A percentile compares a stretch with the other conserved stretches of the same genome.
Evolutionary conservation across 2,329 filamentous ascomycete species (phyloP).

Genomic region (Bipolaris zeicola): DNA sequence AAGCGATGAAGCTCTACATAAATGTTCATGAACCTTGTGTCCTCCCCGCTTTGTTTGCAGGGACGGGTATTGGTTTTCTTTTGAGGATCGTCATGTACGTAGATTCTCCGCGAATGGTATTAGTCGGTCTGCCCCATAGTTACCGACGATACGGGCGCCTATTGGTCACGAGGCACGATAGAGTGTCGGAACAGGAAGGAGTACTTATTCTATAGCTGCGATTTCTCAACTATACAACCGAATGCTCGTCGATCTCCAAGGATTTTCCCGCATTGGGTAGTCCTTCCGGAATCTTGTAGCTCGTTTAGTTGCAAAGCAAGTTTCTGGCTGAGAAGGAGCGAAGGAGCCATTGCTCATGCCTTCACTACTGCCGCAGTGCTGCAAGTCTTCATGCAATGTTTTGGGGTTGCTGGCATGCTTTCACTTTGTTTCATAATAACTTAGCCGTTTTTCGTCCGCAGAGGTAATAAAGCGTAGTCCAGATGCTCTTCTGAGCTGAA

Average conservation of each 20-base stretch:
- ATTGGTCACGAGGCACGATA: background rate
- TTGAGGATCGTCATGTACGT: constrained; percentile 5
- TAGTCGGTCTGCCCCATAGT: background rate
- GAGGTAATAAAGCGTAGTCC: no score
- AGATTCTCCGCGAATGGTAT: constrained; percentile 13
- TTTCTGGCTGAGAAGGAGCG: background rate
- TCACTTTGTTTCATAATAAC: no score
- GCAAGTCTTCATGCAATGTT: background rate
- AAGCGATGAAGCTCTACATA: background rate
- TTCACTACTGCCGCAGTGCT: background rate
- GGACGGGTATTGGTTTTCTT: background rate
- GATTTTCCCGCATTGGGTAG: background rate
- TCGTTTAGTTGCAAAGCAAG: no score
- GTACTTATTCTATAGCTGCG: background rate
- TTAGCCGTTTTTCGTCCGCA: no score
- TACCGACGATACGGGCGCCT: background rate
- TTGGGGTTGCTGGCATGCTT: background rate
- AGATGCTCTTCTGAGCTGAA: no score
- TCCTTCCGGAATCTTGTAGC: background rate
- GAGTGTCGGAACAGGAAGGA: background rate
- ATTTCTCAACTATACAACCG: background rate
- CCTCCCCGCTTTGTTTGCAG: background rate
- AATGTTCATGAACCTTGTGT: background rate
- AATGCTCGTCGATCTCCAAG: background rate
- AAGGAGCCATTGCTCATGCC: background rate